Percentiles rank a stretch among this genome's conserved stretches.
These are phyloP conservation scores for Hygrocybe punicea DNA, from an alignment of 768 basidiomycete genomes.

Conservation along the genomic window DNA sequence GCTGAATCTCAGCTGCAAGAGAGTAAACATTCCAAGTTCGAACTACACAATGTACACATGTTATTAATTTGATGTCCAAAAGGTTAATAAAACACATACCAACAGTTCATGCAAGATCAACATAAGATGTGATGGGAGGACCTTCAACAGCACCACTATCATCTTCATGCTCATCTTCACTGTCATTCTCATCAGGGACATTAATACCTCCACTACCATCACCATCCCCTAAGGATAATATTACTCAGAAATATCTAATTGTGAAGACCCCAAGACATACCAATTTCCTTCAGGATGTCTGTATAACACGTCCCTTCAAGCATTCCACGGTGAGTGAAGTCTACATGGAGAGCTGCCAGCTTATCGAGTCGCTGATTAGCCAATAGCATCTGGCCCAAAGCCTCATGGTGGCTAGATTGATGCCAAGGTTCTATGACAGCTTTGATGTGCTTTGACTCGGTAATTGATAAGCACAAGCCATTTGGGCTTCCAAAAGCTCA, in stretches of 20 bases:
- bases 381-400: slow-evolving; percentile 37
- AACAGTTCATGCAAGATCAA: slow-evolving; percentile 4
- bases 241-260: neutral
- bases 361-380: slow-evolving; percentile 32
- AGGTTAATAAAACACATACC: neutral
- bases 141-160: slow-evolving; percentile 1
- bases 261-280: neutral
- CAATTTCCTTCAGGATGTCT: neutral
- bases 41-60: slow-evolving; percentile 3
- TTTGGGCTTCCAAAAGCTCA: slow-evolving; percentile 24
- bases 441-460: slow-evolving; percentile 33
- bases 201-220: neutral
- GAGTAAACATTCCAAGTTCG: neutral
- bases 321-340: slow-evolving; percentile 18
- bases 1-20: slow-evolving; percentile 1
- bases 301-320: slow-evolving; percentile 4
- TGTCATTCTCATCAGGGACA: neutral
- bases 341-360: slow-evolving; percentile 17
- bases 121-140: neutral
- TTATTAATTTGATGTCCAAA: neutral
- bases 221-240: neutral
- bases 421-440: slow-evolving; percentile 39
- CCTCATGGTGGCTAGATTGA: slow-evolving; percentile 27
- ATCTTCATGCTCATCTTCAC: neutral
- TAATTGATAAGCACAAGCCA: slow-evolving; percentile 34